Evolutionary conservation across 2,329 filamentous ascomycete species (phyloP).

Genomic region (Colletotrichum theobromicola): DNA sequence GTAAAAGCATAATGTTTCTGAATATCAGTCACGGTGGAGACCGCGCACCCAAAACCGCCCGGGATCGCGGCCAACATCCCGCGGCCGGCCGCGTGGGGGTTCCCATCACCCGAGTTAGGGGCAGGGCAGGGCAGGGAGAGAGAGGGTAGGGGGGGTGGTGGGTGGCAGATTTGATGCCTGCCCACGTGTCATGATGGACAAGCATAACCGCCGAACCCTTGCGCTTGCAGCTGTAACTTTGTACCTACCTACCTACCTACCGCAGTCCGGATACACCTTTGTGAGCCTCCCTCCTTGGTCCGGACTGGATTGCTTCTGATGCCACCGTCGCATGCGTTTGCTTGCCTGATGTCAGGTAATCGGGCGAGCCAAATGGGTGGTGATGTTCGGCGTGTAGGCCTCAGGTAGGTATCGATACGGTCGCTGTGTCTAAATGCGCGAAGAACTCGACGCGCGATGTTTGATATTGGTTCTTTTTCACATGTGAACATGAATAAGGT

Average conservation of each 20-base stretch:
- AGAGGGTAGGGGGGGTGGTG: background rate
- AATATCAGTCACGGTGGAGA: background rate
- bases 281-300: background rate
- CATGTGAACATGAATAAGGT: background rate
- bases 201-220: background rate
- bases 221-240: background rate
- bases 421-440: no score
- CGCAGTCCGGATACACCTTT: no score
- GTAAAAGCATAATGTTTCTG: background rate
- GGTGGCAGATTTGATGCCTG: background rate
- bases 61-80: background rate
- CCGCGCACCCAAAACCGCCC: background rate
- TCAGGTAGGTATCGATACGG: background rate
- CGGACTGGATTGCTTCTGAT: background rate
- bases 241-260: no score
- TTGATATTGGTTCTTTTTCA: background rate
- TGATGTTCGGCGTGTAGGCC: background rate
- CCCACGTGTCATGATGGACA: background rate
- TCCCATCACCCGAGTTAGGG: background rate
- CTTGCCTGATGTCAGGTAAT: background rate
- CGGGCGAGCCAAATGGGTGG: background rate
- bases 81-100: background rate
- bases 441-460: background rate
- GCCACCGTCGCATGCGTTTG: background rate
- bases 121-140: background rate